Base-by-base conservation (phyloP, 306 rosid species). In the Quercus agrifolia region DNA sequence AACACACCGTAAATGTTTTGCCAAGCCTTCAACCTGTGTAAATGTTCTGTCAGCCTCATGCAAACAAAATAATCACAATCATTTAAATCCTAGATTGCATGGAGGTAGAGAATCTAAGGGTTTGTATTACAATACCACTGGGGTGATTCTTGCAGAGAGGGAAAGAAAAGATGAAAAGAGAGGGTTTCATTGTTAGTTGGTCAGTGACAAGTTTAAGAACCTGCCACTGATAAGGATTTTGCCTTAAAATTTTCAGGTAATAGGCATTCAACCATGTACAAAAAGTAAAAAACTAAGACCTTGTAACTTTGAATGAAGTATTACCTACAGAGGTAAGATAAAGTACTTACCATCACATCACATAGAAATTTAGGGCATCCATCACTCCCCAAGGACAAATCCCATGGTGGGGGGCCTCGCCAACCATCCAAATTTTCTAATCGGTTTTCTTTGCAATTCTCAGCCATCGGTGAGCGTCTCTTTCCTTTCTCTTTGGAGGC, bases 11-110 rank as follows among this genome's bases (percentile, higher is more conserved):
- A 94, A 84, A 87, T 94, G 97, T 89, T 94, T 94, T 73, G 97
- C 99, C 85, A 94, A 87, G 79, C 99, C 97, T 90, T 91, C 97
- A 75, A 92, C 95, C 97, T 94, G 90, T 83, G 81, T 73, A 81
- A 77, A 83, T 55, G 69, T 49, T 64, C 35, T 71, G 78, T 71
- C 84, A 82, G 85, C 78, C 59, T 76, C 55, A 78, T 75, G 66
- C 78, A 71, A 63, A 63, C 57, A 70, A 75, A 18, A 66, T 75
- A 81, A 41, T 63, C 31, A 71, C 35, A 73, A 59, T 27, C 15
- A 81, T 70, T 73, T 62, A 85, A 67, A 73, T 71, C 31, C 49
- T 38, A 85, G 18, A 80, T 46, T 54, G 61, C 49, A 56, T 73
- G 49, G 35, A 70, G 62, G 17, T 14, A 46, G 14, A 1, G 25